Conservation (phyloP, 805 yeast genomes). For the Wickerhamiella sorbophila region DNA sequence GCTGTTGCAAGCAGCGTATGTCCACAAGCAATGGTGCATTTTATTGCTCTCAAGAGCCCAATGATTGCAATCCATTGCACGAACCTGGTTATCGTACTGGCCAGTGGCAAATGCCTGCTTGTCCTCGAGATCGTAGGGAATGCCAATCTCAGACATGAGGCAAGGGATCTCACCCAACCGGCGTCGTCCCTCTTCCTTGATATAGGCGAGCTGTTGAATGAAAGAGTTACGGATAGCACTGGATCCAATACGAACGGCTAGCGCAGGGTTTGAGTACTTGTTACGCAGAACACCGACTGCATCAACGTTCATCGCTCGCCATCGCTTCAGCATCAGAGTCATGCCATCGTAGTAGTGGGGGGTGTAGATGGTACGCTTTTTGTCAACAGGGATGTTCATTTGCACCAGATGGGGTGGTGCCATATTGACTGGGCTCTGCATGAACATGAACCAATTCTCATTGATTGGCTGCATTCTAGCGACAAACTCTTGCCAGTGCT, state of each 20-base stretch:
- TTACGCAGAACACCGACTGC: constrained; percentile 79
- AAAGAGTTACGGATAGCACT: constrained; percentile 55
- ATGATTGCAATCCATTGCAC: constrained; percentile 71
- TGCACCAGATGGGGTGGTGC: constrained; percentile 52
- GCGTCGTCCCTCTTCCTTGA: constrained; percentile 48
- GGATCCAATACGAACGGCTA: constrained; percentile 63
- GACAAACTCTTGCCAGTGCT: constrained; percentile 42
- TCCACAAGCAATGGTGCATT: constrained; percentile 73
- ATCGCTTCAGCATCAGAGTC: constrained; percentile 79
- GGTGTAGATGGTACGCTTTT: constrained; percentile 36
- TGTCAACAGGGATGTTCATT: constrained; percentile 40
- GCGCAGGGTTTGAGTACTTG: constrained; percentile 57
- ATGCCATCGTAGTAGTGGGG: constrained; percentile 94
- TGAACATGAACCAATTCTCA: constrained; percentile 38
- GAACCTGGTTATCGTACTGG: constrained; percentile 56
- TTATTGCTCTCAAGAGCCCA: constrained; percentile 64
- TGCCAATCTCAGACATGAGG: constrained; percentile 86
- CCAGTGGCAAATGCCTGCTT: constrained; percentile 56
- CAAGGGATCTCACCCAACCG: constrained; percentile 60
- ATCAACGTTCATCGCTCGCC: constrained; percentile 78
- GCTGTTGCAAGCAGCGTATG: constrained; percentile 56
- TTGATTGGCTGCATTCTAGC: constrained; percentile 32
- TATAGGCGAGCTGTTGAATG: constrained; percentile 48
- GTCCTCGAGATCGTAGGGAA: constrained; percentile 91
- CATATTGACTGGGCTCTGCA: constrained; percentile 73